phyloP scores from a whole-genome alignment of 805 yeast genomes.

The Teunomyces gatunensis region DNA sequence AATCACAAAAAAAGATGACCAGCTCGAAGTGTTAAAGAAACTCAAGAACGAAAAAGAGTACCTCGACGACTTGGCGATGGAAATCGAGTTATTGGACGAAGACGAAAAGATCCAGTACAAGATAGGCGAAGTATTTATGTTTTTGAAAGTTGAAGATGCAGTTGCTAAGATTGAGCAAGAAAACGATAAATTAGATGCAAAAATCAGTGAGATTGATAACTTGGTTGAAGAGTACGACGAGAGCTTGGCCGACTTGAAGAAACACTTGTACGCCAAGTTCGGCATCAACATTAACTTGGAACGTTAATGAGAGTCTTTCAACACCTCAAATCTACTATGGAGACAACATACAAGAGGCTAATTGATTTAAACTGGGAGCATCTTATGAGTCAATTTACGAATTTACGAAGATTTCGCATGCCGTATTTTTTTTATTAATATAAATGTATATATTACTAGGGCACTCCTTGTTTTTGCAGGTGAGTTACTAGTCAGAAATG shows the following conservation, averaged over 20 bases:
- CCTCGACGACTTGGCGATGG: slow-evolving; percentile 80
- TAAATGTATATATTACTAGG: neutral
- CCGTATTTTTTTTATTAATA: neutral
- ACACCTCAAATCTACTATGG: neutral
- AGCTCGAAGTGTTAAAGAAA: slow-evolving; percentile 47
- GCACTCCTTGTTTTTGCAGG: neutral
- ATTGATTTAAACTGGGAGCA: too few species aligned
- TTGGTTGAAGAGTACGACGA: slow-evolving; percentile 52
- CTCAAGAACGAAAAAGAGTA: slow-evolving; percentile 76
- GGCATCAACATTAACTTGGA: slow-evolving; percentile 89
- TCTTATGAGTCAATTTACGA: neutral
- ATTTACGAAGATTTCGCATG: neutral
- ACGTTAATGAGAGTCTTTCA: slow-evolving; percentile 26
- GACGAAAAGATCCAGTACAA: slow-evolving; percentile 72
- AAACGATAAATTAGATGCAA: slow-evolving; percentile 48
- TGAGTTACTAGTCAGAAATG: slow-evolving; percentile 18
- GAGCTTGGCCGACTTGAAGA: slow-evolving; percentile 60
- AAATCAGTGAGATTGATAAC: slow-evolving; percentile 45
- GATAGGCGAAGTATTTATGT: slow-evolving; percentile 79
- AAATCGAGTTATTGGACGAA: slow-evolving; percentile 78
- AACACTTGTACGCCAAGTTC: slow-evolving; percentile 78
- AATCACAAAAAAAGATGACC: slow-evolving; percentile 64
- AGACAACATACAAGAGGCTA: neutral
- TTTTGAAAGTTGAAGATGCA: slow-evolving; percentile 63
- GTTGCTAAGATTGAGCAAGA: slow-evolving; percentile 66